Evolutionary conservation across 2,329 filamentous ascomycete genomes (phyloP), one percentile per base, ranked within the genome.

Genomic region (Neophaeococcomyces mojaviensis): DNA sequence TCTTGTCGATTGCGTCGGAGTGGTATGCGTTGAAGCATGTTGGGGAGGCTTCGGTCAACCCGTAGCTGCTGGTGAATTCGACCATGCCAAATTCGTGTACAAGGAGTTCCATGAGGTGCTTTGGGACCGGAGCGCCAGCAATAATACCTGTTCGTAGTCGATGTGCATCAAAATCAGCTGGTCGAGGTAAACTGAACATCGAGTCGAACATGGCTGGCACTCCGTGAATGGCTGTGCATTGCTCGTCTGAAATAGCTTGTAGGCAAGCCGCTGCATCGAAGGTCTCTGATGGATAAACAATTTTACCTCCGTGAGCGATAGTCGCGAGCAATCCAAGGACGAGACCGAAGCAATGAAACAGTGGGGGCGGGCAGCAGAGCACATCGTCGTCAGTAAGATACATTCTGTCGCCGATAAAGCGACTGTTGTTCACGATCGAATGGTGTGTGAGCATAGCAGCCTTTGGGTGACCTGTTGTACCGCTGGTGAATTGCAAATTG

Each of bases 261-360:
- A 89, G 70, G 2, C 82, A 82, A 0, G 82, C 78, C 3, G 67
- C 64, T 1, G 83, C 73, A 55, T 87, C 81, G 58, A 90, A 90
- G 0, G 82, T 78, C 57, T 88, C 82, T 52, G 77, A 76, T 0
- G 86, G 85, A 58, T 87, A 87, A 8, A 90, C 79, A 41, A 88
- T 81, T 62, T 83, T 85, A 32, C 78, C 78, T 38, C 86, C 85
- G 61, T 89, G 84, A 0, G 83, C 88, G 43, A 88, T 66, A 35
- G 79, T 73, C 1, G 84, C 81, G 46, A 89, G 74, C 36, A 89
- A 72, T 7, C 86, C 86, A 2, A 88, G 76, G 1, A 89, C 84
- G 6, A 90, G 76, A 1, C 86, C 86, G 59, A 90, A 90, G 68
- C 85, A 90, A 68, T 92, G 87, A 70, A 92, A 92, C 3, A 92